Evolutionary conservation across 768 basidiomycete species (phyloP), one percentile per base, ranked within the genome.

Genomic region (Stropharia rugosoannulata): DNA sequence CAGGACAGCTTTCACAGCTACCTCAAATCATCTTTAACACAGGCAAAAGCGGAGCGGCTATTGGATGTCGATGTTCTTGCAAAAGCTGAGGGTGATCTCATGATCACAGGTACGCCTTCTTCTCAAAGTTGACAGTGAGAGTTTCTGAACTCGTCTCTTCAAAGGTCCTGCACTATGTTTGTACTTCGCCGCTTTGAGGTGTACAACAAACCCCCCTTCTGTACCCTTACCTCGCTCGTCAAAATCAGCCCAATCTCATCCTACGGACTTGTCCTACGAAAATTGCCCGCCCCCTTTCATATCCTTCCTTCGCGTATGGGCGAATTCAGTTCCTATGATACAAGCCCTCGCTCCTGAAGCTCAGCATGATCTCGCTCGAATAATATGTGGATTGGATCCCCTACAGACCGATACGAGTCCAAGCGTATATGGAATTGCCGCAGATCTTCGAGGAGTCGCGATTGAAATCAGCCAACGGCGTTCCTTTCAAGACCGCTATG

Each of bases 401-500:
- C 51, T 87, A 25, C 60, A 72, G 0, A 61, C 72, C 0, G 80
- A 84, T 0, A 27, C 69, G 4, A 68, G 78, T 22, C 68, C 72
- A 1, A 63, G 70, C 0, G 65, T 92, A 9, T 71, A 76, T 2
- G 84, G 86, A 0, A 83, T 93, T 44, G 82, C 93, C 1, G 89
- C 89, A 0, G 90, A 93, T 67, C 70, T 95, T n/a, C 80, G 90
- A 15, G 87, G 89, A 0, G 87, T 95, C 0, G 89, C 90, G 0
- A 91, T 95, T 46, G 93, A 94, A 64, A 93, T 95, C 59, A 87
- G 88, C 54, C 90, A 92, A 69, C 71, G 93, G 4, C 74, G 93
- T 18, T 86, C 88, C 0, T 95, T 95, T 70, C 93, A 95, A 67
- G 84, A 90, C 59, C 75, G 89, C 8, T 94, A 89, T 63, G 84